Evolutionary conservation across 2,329 filamentous ascomycete genomes (phyloP).

Genomic region (Diaporthe capsici): DNA sequence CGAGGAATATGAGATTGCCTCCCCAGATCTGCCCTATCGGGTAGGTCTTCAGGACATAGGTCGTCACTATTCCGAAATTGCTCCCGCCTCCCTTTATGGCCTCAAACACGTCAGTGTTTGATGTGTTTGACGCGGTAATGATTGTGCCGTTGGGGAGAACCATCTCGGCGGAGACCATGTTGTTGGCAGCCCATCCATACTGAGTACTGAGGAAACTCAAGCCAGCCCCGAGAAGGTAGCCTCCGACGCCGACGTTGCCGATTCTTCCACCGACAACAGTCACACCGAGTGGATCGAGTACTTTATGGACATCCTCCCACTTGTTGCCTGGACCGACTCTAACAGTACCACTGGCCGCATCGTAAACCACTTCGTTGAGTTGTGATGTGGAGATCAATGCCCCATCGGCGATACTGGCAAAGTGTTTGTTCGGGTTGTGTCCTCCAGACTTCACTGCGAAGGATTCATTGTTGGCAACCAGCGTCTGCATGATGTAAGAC

Average conservation of each 20-base stretch:
- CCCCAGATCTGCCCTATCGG: conserved; percentile 58
- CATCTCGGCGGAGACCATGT: conserved; percentile 63
- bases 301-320: conserved; percentile 57
- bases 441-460: conserved; percentile 72
- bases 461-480: conserved; percentile 36
- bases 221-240: conserved; percentile 67
- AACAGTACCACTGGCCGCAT: conserved; percentile 54
- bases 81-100: conserved; percentile 70
- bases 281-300: conserved; percentile 58
- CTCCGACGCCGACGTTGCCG: conserved; percentile 63
- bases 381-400: conserved; percentile 64
- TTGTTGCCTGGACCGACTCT: conserved; percentile 61
- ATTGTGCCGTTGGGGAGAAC: conserved; percentile 66
- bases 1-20: conserved; percentile 56
- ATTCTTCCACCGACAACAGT: conserved; percentile 60
- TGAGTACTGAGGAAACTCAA: conserved; percentile 66
- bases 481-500: conserved; percentile 21
- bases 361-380: conserved; percentile 57
- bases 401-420: conserved; percentile 64
- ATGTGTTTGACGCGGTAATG: conserved; percentile 57
- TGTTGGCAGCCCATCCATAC: conserved; percentile 66
- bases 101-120: conserved; percentile 64
- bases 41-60: conserved; percentile 60
- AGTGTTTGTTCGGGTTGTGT: conserved; percentile 68
- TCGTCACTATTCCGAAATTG: conserved; percentile 67